Percentiles rank a stretch among this genome's conserved stretches.
These are phyloP conservation scores for Dillenia turbinata DNA, from an alignment of 164 flowering plant species.

Conservation along the genomic window DNA sequence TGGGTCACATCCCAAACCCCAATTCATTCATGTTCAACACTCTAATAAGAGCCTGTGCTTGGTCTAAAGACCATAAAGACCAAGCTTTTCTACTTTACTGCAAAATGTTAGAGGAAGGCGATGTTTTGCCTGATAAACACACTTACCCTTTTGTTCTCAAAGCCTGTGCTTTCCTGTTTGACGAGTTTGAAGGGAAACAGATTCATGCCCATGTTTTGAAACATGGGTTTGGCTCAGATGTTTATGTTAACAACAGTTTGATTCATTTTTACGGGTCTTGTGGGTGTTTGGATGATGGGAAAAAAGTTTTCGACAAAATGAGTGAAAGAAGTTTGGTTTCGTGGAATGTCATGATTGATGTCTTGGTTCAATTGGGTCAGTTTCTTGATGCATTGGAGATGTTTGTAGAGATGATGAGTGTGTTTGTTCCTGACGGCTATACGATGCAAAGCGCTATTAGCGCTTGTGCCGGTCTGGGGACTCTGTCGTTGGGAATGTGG, in stretches of 20 bases:
- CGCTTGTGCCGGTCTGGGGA: constrained; percentile 66
- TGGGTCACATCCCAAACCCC: constrained; percentile 34
- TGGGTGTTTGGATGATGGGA: constrained; percentile 40
- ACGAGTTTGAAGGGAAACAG: constrained; percentile 48
- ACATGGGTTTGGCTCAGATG: constrained; percentile 53
- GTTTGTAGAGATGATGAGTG: constrained; percentile 45
- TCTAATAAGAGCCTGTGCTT: constrained; percentile 56
- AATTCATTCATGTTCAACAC: constrained; percentile 72
- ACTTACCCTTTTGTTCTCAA: constrained; percentile 78
- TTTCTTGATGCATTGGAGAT: constrained; percentile 41
- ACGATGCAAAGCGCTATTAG: constrained; percentile 53
- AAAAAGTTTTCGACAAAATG: constrained; percentile 62
- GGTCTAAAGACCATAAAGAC: constrained; percentile 25
- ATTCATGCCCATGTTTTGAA: constrained; percentile 49
- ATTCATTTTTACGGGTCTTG: constrained; percentile 62
- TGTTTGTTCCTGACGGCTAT: constrained; percentile 55
- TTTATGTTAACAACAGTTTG: constrained; percentile 57
- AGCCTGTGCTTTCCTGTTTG: constrained; percentile 66
- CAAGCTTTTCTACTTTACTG: constrained; percentile 34
- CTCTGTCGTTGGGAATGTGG: constrained; percentile 70
- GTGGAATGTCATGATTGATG: constrained; percentile 71
- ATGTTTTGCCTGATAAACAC: constrained; percentile 47
- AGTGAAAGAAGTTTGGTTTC: constrained; percentile 54
- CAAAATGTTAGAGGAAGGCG: constrained; percentile 32
- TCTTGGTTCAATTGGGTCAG: constrained; percentile 49